These are phyloP conservation scores for Mycena haematopus DNA, from an alignment of 768 basidiomycete genomes.

Conservation along the genomic window DNA sequence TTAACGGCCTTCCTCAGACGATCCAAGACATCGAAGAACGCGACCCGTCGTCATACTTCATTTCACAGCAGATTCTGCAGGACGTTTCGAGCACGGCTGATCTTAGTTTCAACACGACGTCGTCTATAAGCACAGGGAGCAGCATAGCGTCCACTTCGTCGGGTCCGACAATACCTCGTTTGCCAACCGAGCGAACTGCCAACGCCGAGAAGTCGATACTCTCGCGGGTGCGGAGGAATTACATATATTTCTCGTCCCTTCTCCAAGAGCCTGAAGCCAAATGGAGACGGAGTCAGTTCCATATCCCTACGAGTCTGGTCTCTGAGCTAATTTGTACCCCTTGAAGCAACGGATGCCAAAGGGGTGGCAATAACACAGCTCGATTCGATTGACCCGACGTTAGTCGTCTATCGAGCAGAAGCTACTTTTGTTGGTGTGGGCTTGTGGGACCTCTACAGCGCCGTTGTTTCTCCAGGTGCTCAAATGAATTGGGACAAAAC, in stretches of 20 bases:
- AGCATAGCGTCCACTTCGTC: slow-evolving; percentile 51
- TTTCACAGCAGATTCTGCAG: slow-evolving; percentile 69
- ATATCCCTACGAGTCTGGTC: slow-evolving; percentile 13
- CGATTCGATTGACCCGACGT: slow-evolving; percentile 95
- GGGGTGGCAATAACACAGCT: slow-evolving; percentile 96
- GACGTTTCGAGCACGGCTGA: slow-evolving; percentile 76
- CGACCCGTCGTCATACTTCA: slow-evolving; percentile 63
- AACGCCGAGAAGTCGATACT: slow-evolving; percentile 84
- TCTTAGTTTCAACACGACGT: slow-evolving; percentile 69
- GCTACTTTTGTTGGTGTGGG: slow-evolving; percentile 96
- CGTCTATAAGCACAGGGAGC: slow-evolving; percentile 59
- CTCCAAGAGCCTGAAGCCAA: slow-evolving; percentile 98
- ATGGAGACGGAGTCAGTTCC: slow-evolving; percentile 82
- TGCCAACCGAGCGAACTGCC: slow-evolving; percentile 53
- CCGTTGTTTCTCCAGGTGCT: slow-evolving; percentile 86
- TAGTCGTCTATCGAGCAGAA: slow-evolving; percentile 95
- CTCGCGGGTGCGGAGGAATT: slow-evolving; percentile 87
- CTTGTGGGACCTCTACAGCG: slow-evolving; percentile 92
- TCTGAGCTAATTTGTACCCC: slow-evolving; percentile 22
- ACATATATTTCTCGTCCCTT: slow-evolving; percentile 97
- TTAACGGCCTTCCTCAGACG: slow-evolving; percentile 84
- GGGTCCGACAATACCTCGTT: slow-evolving; percentile 42
- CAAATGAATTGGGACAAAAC: slow-evolving; percentile 86
- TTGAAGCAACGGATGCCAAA: slow-evolving; percentile 76
- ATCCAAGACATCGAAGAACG: slow-evolving; percentile 72